Evolutionary conservation across 208 protist species (phyloP).

Genomic region (Crithidia mellificae): DNA sequence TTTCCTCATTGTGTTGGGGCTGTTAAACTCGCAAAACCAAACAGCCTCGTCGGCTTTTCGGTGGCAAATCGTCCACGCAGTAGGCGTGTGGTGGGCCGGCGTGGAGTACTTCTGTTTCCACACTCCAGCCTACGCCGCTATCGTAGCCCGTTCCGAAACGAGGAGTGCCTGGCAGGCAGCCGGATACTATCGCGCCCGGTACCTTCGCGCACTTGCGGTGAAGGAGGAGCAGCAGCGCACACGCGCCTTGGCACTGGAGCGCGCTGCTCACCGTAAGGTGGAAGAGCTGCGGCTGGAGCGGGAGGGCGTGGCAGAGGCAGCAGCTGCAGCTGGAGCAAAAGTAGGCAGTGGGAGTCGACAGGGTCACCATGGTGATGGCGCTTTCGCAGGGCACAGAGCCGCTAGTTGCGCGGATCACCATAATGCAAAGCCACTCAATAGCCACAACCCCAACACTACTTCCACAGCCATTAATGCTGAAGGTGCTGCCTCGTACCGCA

Average conservation of each 20-base stretch:
- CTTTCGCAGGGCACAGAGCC: not conserved
- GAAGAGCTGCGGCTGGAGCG: slow-evolving; percentile 23
- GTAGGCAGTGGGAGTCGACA: not conserved
- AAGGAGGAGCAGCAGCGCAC: slow-evolving; percentile 11
- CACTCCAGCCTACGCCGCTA: slow-evolving; percentile 1
- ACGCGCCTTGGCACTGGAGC: slow-evolving; percentile 12
- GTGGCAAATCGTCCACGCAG: slow-evolving; percentile 13
- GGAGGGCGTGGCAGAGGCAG: not conserved
- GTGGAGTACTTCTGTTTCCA: slow-evolving; percentile 23
- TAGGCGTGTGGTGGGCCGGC: slow-evolving; percentile 32
- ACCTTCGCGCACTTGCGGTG: not conserved
- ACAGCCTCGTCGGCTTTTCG: not conserved
- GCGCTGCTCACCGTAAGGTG: slow-evolving; percentile 21
- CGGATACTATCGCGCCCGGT: not conserved
- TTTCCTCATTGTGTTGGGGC: slow-evolving; percentile 13
- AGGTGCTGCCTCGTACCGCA: too few species aligned
- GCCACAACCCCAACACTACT: too few species aligned
- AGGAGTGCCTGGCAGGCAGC: not conserved
- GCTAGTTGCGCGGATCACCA: not conserved
- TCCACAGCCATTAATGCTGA: too few species aligned
- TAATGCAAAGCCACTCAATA: not conserved
- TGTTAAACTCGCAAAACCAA: not conserved
- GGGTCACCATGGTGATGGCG: too few species aligned
- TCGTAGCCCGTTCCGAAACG: not conserved
- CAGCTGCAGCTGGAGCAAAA: not conserved